Conservation (phyloP, 202 grass and related monocot genomes). For the Panicum virgatum region DNA sequence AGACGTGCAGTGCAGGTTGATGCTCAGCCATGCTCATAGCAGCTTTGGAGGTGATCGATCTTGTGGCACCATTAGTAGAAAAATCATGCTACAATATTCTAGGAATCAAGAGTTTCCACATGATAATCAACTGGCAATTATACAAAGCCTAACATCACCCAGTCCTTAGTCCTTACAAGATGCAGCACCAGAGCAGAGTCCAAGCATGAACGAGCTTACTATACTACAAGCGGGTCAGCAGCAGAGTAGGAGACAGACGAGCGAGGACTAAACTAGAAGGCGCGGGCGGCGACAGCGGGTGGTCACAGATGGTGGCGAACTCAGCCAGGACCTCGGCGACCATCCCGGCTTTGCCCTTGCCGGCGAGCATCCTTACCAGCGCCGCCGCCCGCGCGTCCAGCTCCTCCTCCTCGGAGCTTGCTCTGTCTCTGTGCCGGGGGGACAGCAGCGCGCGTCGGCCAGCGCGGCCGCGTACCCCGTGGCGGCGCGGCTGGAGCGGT, state of each 20-base stretch:
- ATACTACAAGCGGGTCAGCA: too few species aligned
- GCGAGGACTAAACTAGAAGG: neutral
- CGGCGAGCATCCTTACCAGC: constrained; percentile 45
- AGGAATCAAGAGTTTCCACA: neutral
- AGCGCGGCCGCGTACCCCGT: constrained; percentile 56
- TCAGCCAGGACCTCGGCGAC: constrained; percentile 42
- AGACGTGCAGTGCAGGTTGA: neutral
- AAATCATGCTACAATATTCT: neutral
- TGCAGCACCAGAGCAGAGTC: too few species aligned
- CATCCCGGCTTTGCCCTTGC: constrained; percentile 37
- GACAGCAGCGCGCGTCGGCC: constrained; percentile 29
- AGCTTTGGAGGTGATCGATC: neutral
- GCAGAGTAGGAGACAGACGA: neutral
- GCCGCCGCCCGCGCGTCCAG: constrained; percentile 37
- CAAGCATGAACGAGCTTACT: too few species aligned
- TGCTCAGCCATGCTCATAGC: neutral
- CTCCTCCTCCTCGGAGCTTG: neutral
- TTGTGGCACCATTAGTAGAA: neutral
- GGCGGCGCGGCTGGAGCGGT: constrained; percentile 27
- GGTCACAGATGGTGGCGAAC: constrained; percentile 50
- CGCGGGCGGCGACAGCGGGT: constrained; percentile 4
- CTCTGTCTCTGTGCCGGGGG: neutral
- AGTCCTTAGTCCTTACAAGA: too few species aligned
- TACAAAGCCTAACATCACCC: neutral
- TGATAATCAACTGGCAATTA: neutral